These are phyloP conservation scores for Acacia crassicarpa DNA, from an alignment of 306 rosid genomes.

Conservation along the genomic window DNA sequence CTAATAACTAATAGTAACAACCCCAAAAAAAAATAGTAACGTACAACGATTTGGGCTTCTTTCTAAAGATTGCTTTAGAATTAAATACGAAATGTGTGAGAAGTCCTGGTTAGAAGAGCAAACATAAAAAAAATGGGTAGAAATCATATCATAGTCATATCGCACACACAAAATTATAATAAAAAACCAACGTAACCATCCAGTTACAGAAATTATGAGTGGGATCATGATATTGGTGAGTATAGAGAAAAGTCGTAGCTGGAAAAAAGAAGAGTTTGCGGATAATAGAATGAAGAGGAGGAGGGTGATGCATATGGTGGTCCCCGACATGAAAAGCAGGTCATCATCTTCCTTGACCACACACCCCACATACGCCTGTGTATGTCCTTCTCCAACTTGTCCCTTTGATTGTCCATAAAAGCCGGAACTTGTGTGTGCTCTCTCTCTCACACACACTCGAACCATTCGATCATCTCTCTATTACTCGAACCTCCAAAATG, in stretches of 20 bases:
- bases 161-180: neutral
- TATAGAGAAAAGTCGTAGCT: neutral
- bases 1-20: neutral
- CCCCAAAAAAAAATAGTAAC: no score
- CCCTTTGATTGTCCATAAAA: constrained; percentile 34
- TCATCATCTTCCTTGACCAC: constrained; percentile 41
- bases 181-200: neutral
- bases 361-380: constrained; percentile 34
- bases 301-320: neutral
- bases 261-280: neutral
- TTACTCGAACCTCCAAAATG: neutral
- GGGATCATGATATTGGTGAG: neutral
- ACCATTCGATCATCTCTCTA: neutral
- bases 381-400: neutral
- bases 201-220: no score
- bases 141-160: neutral
- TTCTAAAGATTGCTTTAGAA: neutral
- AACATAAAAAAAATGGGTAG: neutral
- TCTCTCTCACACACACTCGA: neutral
- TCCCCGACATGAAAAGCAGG: neutral
- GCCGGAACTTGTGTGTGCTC: neutral
- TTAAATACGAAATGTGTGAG: neutral
- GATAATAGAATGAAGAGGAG: neutral
- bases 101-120: neutral
- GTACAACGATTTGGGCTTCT: neutral